Base-by-base conservation (phyloP, 2,329 filamentous ascomycete species). In the Cryoendolithus antarcticus region DNA sequence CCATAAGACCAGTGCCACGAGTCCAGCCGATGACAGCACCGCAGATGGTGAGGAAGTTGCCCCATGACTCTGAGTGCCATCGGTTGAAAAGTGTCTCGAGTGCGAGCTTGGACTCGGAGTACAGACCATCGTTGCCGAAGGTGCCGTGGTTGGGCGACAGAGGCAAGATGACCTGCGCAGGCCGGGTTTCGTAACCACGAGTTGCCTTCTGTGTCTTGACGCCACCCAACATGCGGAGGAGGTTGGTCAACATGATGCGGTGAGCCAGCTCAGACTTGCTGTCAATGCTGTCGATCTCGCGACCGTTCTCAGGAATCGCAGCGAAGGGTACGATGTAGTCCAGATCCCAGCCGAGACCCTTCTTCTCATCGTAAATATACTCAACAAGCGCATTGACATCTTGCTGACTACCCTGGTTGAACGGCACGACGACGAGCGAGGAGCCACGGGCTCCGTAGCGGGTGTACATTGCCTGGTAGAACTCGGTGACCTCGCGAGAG, bases 1-100 rank as follows among this genome's bases (percentile, higher is more conserved):
- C 84, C 89, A 98, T 98, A 53, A 98, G 77, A 59, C 91, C 91
- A 47, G 91, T 98, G 49, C 89, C 91, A 67, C 91, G 89, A 52
- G 91, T 98, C 91, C 91, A 98, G 46, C 91, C 91, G 59, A 98
- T 98, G 62, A 96, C 86, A 46, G 89, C 89, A 69, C 91, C 91
- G 54, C 91, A 98, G 52, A 98, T 91, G 44, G 89, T 96, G 54
- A 98, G 85, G 69, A 93, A 98, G 67, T 89, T 89, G 49, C 78
- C 81, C 91, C 91, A 98, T 68, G 77, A 88, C 68, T 98, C 91
- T 0, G 91, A 93, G 64, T 93, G 82, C 91, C 91, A 98, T 51
- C 91, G 77, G 69, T 94, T 95, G 76, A 98, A 96, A 30, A 98
- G 75, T 4, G 91, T 96, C 71, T 98, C 91, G 6, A 98, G 74